A percentile compares a stretch with the other conserved stretches of the same genome.
Evolutionary conservation across 1,284 basidiomycete genomes (phyloP).

Genomic region (Volvariella surrecta): DNA sequence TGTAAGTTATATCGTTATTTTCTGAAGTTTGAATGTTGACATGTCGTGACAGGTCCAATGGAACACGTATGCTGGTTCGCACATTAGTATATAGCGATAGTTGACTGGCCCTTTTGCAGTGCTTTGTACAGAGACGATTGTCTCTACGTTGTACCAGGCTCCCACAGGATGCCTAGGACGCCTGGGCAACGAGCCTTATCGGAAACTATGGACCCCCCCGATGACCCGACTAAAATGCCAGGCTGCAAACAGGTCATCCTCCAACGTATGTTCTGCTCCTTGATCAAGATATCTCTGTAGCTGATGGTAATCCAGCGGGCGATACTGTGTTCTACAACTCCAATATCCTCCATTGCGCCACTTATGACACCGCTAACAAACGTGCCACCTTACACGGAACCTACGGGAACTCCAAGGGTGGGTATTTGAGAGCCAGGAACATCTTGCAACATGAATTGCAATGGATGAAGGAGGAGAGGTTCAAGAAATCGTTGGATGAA

Average conservation of each 20-base stretch:
- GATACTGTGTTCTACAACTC: slow-evolving; percentile 81
- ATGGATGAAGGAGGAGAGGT: slow-evolving; percentile 63
- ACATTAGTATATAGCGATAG: slow-evolving; percentile 1
- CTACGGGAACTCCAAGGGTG: slow-evolving; percentile 60
- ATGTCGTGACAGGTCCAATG: slow-evolving; percentile 56
- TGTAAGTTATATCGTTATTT: slow-evolving; percentile 28
- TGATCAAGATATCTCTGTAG: background rate
- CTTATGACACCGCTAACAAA: slow-evolving; percentile 44
- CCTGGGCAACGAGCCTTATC: slow-evolving; percentile 52
- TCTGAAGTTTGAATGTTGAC: background rate
- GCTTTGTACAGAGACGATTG: slow-evolving; percentile 71
- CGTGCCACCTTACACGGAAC: slow-evolving; percentile 72
- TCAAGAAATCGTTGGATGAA: slow-evolving; percentile 42
- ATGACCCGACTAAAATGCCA: slow-evolving; percentile 61
- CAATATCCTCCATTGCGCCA: slow-evolving; percentile 72
- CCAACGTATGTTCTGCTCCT: slow-evolving; percentile 37
- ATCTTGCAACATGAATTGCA: slow-evolving; percentile 72
- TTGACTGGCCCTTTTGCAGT: slow-evolving; percentile 21
- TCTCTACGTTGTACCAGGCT: slow-evolving; percentile 67
- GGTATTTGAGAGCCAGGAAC: slow-evolving; percentile 60
- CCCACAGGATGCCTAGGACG: slow-evolving; percentile 55
- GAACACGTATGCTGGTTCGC: slow-evolving; percentile 51
- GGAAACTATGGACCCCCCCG: slow-evolving; percentile 43
- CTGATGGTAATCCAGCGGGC: slow-evolving; percentile 30
- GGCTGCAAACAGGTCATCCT: slow-evolving; percentile 53